phyloP scores from a whole-genome alignment of 1,284 basidiomycete genomes.

The Tilletia horrida region DNA sequence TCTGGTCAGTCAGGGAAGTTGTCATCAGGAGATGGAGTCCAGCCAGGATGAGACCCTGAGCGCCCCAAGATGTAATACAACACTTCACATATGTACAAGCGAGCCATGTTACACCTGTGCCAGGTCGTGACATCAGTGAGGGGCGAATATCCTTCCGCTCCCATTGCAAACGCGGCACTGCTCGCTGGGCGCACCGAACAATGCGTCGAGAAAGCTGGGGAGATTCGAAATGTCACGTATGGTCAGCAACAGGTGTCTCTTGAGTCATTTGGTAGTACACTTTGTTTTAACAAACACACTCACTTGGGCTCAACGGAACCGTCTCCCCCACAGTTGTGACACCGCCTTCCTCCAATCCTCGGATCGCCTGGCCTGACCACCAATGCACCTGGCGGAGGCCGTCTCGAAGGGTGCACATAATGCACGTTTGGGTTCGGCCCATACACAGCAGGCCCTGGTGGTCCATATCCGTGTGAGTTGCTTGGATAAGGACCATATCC shows the following conservation, averaged over 20 bases:
- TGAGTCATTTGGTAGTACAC: too few species aligned
- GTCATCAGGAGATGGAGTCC: slow-evolving; percentile 81
- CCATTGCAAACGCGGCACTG: slow-evolving; percentile 2
- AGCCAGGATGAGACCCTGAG: slow-evolving; percentile 79
- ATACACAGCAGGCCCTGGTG: too few species aligned
- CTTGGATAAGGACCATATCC: too few species aligned
- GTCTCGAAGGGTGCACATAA: neutral
- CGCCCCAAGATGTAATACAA: too few species aligned
- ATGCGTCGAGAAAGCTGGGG: neutral
- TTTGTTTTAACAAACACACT: neutral
- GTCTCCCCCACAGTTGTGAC: slow-evolving; percentile 28
- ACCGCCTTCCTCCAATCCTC: slow-evolving; percentile 32
- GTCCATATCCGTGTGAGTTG: too few species aligned
- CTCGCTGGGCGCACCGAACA: slow-evolving; percentile 8
- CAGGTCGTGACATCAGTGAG: neutral
- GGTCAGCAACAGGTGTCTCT: neutral
- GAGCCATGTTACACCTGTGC: too few species aligned
- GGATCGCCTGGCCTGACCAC: slow-evolving; percentile 33
- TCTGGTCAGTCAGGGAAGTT: slow-evolving; percentile 72
- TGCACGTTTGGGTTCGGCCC: neutral
- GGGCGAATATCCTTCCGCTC: neutral
- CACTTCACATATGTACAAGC: too few species aligned
- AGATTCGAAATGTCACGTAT: neutral
- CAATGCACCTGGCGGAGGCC: slow-evolving; percentile 28
- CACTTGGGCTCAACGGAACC: neutral